Conservation (phyloP, 2,329 filamentous ascomycete genomes). For the Colletotrichum zoysiae region DNA sequence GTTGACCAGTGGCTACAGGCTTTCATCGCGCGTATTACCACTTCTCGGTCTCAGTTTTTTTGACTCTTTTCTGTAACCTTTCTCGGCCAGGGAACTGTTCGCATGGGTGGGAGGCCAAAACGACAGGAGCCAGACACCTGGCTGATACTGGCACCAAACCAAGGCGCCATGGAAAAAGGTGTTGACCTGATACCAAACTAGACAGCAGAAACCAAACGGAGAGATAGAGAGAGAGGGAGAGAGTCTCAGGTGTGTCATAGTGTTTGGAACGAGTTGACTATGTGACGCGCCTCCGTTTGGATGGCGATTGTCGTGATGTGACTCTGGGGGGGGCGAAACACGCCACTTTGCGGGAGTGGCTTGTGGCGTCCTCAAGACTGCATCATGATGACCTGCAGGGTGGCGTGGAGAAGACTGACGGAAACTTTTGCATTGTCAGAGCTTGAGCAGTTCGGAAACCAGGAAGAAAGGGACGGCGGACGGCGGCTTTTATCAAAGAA, state of each 20-base stretch:
- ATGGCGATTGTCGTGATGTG: not conserved
- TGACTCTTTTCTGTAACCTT: not conserved
- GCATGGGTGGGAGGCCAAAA: not conserved
- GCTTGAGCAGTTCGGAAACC: too few relatives aligned
- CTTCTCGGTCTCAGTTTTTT: too few relatives aligned
- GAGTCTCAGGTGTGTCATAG: not conserved
- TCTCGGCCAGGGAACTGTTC: not conserved
- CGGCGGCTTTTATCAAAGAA: not conserved
- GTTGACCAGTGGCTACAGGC: not conserved
- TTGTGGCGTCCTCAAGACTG: not conserved
- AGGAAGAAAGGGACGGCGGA: too few relatives aligned
- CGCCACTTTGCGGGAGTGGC: not conserved
- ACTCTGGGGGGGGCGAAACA: constrained; percentile 4
- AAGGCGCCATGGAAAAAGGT: not conserved
- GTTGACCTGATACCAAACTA: not conserved
- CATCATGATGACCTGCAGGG: not conserved
- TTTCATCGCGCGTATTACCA: not conserved
- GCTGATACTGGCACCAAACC: not conserved
- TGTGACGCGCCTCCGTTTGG: not conserved
- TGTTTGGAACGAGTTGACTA: not conserved
- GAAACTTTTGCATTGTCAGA: not conserved
- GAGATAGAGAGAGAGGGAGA: not conserved
- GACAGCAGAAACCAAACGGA: not conserved
- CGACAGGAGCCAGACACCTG: not conserved
- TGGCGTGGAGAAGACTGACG: not conserved